A percentile compares a stretch with the other conserved stretches of the same genome.
Conservation (phyloP, 768 basidiomycete species). For the Lactifluus echinatus region DNA sequence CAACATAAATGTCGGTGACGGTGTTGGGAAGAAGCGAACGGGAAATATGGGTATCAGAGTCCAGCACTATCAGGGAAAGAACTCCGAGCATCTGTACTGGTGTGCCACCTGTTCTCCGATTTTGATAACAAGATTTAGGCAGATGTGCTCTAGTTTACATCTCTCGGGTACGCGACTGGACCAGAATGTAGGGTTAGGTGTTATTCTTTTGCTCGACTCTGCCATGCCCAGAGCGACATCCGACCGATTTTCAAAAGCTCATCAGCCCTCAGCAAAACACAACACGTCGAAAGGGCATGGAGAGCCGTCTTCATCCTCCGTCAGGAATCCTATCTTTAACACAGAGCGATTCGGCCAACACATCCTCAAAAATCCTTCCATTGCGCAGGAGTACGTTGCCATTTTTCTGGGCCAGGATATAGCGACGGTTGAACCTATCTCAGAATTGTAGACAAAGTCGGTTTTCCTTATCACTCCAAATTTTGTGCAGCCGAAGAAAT, state of each 20-base stretch:
- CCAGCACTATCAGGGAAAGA: not conserved
- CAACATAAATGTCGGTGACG: not conserved
- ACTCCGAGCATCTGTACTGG: not conserved
- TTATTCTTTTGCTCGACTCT: not conserved
- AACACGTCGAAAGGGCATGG: constrained; percentile 39
- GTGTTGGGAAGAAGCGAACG: not conserved
- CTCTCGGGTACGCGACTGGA: no score
- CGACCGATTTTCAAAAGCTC: constrained; percentile 37
- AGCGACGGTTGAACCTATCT: constrained; percentile 15
- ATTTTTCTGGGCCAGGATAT: not conserved
- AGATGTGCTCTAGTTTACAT: no score
- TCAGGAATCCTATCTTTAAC: constrained; percentile 86
- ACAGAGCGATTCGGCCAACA: constrained; percentile 96
- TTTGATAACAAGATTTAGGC: no score
- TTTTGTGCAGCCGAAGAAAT: no score
- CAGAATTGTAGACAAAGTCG: constrained; percentile 58
- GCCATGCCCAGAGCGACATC: constrained; percentile 13
- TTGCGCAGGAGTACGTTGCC: constrained; percentile 70
- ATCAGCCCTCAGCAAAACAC: constrained; percentile 51
- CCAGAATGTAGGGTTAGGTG: constrained; percentile 15
- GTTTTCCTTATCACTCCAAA: not conserved
- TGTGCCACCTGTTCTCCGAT: not conserved
- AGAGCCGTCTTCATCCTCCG: constrained; percentile 32
- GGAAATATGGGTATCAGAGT: not conserved
- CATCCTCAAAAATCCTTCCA: constrained; percentile 89